Evolutionary conservation across 352 stramenopile species (phyloP).

Genomic region (Globisporangium cylindrosporum): DNA sequence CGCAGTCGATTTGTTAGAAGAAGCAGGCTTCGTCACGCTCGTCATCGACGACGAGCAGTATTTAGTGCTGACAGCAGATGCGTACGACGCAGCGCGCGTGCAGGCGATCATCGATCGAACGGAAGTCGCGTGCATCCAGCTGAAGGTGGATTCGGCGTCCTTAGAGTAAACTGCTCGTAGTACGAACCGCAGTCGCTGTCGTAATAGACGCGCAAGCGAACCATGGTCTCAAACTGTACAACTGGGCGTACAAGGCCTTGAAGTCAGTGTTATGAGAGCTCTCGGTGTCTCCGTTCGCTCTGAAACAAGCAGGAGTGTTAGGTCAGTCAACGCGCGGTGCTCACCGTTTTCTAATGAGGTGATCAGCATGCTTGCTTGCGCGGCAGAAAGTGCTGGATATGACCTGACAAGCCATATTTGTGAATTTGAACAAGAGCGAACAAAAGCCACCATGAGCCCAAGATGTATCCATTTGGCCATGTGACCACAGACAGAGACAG

Average conservation of each 20-base stretch:
- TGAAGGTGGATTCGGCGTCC: constrained; percentile 48
- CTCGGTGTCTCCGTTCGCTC: too few relatives aligned
- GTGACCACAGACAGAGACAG: too few relatives aligned
- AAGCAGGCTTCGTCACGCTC: constrained; percentile 48
- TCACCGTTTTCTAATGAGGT: too few relatives aligned
- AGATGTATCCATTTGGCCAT: neutral
- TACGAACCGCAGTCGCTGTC: neutral
- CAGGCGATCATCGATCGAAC: constrained; percentile 55
- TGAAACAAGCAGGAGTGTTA: too few relatives aligned
- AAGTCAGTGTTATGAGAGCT: too few relatives aligned
- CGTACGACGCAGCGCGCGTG: constrained; percentile 40
- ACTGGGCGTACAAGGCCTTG: neutral
- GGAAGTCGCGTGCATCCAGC: constrained; percentile 67
- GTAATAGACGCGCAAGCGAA: neutral
- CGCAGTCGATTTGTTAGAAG: constrained; percentile 51
- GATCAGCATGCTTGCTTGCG: too few relatives aligned
- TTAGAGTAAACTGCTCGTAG: neutral
- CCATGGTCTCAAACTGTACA: too few relatives aligned
- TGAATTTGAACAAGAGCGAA: too few relatives aligned
- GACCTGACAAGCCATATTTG: too few relatives aligned
- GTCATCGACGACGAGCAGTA: constrained; percentile 48
- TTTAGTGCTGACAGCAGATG: constrained; percentile 46
- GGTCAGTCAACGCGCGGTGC: too few relatives aligned
- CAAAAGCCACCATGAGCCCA: too few relatives aligned
- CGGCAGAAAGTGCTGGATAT: too few relatives aligned